phyloP scores from a whole-genome alignment of 139 green algal species.

The Nannochloris sp. region DNA sequence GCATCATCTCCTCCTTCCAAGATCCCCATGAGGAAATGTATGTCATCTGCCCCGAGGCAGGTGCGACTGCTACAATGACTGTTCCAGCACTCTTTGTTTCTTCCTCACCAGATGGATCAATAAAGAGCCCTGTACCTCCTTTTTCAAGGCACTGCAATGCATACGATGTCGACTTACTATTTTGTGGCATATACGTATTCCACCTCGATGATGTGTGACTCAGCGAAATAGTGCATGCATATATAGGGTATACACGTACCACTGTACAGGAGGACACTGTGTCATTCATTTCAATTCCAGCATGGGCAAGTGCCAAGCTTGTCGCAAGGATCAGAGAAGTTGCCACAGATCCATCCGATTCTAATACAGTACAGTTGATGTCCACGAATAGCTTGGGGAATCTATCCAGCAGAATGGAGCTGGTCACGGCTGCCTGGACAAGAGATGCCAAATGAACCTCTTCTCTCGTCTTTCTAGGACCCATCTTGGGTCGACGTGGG shows the following conservation, averaged over 20 bases:
- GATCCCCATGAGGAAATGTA: conserved; percentile 37
- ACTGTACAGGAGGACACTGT: conserved; percentile 50
- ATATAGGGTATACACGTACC: conserved; percentile 17
- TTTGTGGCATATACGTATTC: not conserved
- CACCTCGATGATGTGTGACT: too few species aligned
- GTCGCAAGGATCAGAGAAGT: conserved; percentile 45
- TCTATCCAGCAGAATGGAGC: conserved; percentile 36
- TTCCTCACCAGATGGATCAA: conserved; percentile 53
- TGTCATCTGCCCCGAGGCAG: conserved; percentile 34
- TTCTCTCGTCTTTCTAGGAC: conserved; percentile 8
- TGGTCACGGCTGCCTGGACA: conserved; percentile 44
- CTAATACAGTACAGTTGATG: conserved; percentile 56
- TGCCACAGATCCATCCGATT: conserved; percentile 51
- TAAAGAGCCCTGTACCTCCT: conserved; percentile 43
- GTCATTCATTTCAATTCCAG: conserved; percentile 61
- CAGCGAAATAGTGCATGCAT: too few species aligned
- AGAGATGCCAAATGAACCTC: conserved; percentile 29
- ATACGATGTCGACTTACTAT: not conserved
- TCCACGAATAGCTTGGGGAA: conserved; percentile 68
- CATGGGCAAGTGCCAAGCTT: conserved; percentile 59
- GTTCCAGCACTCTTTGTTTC: conserved; percentile 30
- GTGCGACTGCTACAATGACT: conserved; percentile 47
- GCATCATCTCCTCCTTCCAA: conserved; percentile 31
- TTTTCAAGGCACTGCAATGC: not conserved
- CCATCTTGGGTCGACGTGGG: conserved; percentile 23